A percentile compares a stretch with the other conserved stretches of the same genome.
Evolutionary conservation across 2,329 filamentous ascomycete genomes (phyloP).

Genomic region (Ambrosiella xylebori): DNA sequence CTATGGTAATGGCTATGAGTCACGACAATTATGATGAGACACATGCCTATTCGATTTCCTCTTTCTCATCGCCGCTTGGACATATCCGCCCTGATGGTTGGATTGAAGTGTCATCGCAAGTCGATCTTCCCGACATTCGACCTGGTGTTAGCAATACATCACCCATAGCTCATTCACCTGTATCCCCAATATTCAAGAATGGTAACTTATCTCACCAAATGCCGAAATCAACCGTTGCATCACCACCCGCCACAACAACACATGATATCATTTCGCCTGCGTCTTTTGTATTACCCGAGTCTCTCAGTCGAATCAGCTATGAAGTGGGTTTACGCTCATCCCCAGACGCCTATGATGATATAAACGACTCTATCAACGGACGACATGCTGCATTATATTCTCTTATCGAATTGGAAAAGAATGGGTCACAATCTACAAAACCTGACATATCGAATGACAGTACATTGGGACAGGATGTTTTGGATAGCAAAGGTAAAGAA

Average conservation of each 20-base stretch:
- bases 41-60: slow-evolving; percentile 1
- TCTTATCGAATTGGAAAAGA: no score
- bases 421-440: no score
- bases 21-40: slow-evolving; percentile 3
- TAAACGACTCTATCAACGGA: no score
- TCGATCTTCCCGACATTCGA: slow-evolving; percentile 10
- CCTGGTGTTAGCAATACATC: slow-evolving; percentile 2
- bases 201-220: neutral
- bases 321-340: no score
- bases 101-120: slow-evolving; percentile 12
- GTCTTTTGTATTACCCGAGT: no score
- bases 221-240: neutral
- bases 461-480: neutral
- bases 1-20: slow-evolving; percentile 4
- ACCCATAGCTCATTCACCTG: neutral
- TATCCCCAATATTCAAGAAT: neutral
- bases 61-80: neutral
- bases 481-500: neutral
- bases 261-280: no score
- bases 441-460: no score
- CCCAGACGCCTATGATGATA: no score
- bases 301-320: no score
- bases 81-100: slow-evolving; percentile 6
- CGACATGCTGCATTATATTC: no score
- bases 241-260: neutral